Base-by-base conservation (phyloP, 1,139 yeast species). In the Pichiaceae sp. region DNA sequence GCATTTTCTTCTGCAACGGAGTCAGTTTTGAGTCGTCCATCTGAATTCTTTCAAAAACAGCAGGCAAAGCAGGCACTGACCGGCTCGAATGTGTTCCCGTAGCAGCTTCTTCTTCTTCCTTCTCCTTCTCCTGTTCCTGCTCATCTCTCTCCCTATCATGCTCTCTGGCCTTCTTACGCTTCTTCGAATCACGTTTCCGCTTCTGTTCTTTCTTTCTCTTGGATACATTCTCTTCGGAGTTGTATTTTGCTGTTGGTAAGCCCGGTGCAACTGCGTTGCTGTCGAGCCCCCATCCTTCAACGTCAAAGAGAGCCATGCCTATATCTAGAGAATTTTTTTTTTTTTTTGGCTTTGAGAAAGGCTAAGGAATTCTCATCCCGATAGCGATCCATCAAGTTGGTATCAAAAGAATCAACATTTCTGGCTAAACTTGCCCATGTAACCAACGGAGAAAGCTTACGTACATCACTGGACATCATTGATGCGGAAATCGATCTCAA, bases 1-100 rank as follows among this genome's bases (percentile, higher is more conserved):
- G 76, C 97, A 91, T 91, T 55, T 91, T 93, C 51, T 83, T 86
- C 58, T 93, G 98, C 46, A 93, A 64, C 14, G 96, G 95, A 0
- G 97, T 89, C 37, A 91, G 64, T 40, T 80, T 79, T 1, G 65
- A 48, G 27, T 45, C 46, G 30, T 45, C 42, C 19, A 54, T 14
- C 19, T 29, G 14, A 29, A 43, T 27, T 34, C n/a, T n/a, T n/a
- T n/a, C n/a, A n/a, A n/a, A n/a, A n/a, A n/a, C n/a, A n/a, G n/a
- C n/a, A n/a, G n/a, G n/a, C n/a, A n/a, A n/a, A n/a, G n/a, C n/a
- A n/a, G n/a, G n/a, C n/a, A n/a, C n/a, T n/a, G n/a, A n/a, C n/a
- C n/a, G 31, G 9, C 12, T 23, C 25, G 25, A 8, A 23, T 8
- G 25, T 14, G 17, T 29, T 29, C 31, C n/a, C 16, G n/a, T 12